A percentile compares a stretch with the other conserved stretches of the same genome.
Conservation (phyloP, 805 yeast species). For the Vanderwaltozyma tropicalis region DNA sequence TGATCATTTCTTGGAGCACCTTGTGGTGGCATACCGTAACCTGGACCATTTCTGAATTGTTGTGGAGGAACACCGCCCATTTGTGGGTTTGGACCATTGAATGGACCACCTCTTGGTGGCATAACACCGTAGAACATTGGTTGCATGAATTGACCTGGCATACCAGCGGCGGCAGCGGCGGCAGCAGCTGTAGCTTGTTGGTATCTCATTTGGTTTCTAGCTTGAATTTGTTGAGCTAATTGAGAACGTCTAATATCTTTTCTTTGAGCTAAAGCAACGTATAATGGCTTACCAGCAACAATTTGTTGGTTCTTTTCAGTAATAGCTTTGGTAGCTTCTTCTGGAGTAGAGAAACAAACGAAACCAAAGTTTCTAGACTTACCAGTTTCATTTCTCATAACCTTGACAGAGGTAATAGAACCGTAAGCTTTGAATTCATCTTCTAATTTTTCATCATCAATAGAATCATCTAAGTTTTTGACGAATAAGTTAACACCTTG, state of each 20-base stretch:
- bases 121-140: slow-evolving; percentile 38
- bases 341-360: slow-evolving; percentile 95
- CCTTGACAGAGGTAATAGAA: slow-evolving; percentile 88
- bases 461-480: slow-evolving; percentile 89
- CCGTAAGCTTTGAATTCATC: slow-evolving; percentile 93
- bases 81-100: slow-evolving; percentile 73
- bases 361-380: slow-evolving; percentile 98
- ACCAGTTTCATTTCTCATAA: slow-evolving; percentile 89
- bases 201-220: slow-evolving; percentile 95
- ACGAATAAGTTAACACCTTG: slow-evolving; percentile 96
- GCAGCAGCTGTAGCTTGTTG: slow-evolving; percentile 79
- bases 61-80: slow-evolving; percentile 65
- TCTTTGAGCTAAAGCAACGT: slow-evolving; percentile 97
- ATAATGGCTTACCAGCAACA: slow-evolving; percentile 90
- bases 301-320: slow-evolving; percentile 97
- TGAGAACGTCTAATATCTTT: slow-evolving; percentile 96
- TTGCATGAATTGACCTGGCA: slow-evolving; percentile 33
- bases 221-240: slow-evolving; percentile 94
- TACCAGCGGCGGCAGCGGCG: slow-evolving; percentile 32
- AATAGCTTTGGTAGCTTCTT: slow-evolving; percentile 97
- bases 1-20: slow-evolving; percentile 41
- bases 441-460: slow-evolving; percentile 83
- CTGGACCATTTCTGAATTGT: slow-evolving; percentile 64
- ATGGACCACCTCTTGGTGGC: slow-evolving; percentile 78
- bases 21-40: slow-evolving; percentile 75